These are phyloP conservation scores for Alternaria conjuncta DNA, from an alignment of 2,329 filamentous ascomycete species.

Conservation along the genomic window DNA sequence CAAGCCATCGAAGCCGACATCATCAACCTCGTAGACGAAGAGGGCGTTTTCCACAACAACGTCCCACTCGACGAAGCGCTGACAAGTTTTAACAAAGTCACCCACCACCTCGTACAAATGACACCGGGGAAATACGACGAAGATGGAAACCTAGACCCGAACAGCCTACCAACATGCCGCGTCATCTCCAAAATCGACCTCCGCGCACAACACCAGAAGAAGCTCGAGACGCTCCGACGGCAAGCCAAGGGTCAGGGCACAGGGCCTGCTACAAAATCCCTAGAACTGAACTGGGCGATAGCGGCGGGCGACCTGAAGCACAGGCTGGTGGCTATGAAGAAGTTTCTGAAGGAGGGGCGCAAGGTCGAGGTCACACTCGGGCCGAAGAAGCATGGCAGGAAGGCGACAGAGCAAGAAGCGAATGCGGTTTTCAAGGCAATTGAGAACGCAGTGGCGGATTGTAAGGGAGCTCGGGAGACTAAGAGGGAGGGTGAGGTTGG, in stretches of 20 bases:
- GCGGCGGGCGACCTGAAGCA: conserved; percentile 75
- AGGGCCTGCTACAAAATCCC: conserved; percentile 64
- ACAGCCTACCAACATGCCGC: conserved; percentile 68
- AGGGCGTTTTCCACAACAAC: conserved; percentile 45
- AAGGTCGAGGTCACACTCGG: conserved; percentile 76
- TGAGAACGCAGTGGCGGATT: conserved; percentile 51
- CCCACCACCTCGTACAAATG: conserved; percentile 60
- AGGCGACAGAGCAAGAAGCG: conserved; percentile 65
- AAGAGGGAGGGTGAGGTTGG: conserved; percentile 40
- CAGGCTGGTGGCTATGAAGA: conserved; percentile 57
- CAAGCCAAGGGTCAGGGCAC: conserved; percentile 39
- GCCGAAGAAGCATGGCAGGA: conserved; percentile 68
- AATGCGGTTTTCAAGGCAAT: conserved; percentile 63
- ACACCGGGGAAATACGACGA: conserved; percentile 33
- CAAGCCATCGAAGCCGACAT: conserved; percentile 54
- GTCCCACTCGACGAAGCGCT: conserved; percentile 50
- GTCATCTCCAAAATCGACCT: conserved; percentile 66
- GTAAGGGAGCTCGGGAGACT: conserved; percentile 34
- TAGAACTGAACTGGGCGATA: conserved; percentile 94
- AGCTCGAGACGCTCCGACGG: conserved; percentile 53
- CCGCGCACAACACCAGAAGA: conserved; percentile 55
- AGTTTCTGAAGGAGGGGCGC: conserved; percentile 76
- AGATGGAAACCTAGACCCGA: conserved; percentile 49
- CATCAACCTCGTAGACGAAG: conserved; percentile 54
- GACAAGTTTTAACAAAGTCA: conserved; percentile 55